phyloP scores from a whole-genome alignment of 495 filamentous ascomycete genomes.

The Paragyromitra xinjiangensis region DNA sequence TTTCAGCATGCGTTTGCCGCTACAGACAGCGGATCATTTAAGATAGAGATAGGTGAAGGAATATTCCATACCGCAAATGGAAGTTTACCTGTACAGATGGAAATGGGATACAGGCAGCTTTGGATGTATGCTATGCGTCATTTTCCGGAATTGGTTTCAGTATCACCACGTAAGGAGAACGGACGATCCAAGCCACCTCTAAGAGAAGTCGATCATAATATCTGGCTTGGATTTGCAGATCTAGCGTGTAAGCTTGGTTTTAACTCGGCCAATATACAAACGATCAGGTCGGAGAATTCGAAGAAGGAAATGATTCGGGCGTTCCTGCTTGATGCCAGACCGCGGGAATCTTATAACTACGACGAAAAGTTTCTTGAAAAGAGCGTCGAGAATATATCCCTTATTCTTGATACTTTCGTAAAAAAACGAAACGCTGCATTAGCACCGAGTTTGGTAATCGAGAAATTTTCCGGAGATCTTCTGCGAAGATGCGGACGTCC shows the following conservation, averaged over 20 bases:
- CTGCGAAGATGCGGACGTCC: conserved; percentile 14
- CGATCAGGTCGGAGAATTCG: not conserved
- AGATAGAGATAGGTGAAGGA: no score
- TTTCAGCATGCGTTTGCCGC: no score
- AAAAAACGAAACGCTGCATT: not conserved
- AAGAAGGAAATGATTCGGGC: conserved; percentile 2
- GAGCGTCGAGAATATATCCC: not conserved
- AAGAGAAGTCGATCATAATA: not conserved
- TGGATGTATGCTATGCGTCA: no score
- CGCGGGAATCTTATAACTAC: not conserved
- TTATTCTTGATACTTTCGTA: not conserved
- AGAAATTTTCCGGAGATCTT: not conserved
- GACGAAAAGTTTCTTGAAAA: not conserved
- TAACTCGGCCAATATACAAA: not conserved
- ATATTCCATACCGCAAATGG: no score
- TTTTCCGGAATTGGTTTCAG: no score
- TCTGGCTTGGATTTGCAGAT: conserved; percentile 13
- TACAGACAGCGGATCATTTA: no score
- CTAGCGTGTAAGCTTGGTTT: conserved; percentile 17
- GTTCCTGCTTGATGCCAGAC: not conserved
- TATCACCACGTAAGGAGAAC: conserved; percentile 23
- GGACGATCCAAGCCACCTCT: conserved; percentile 12
- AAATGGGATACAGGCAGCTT: no score
- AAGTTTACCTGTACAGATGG: no score
- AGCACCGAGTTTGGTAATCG: not conserved